A percentile compares a stretch with the other conserved stretches of the same genome.
phyloP scores from a whole-genome alignment of 768 basidiomycete species.

The Podaxis sp. region DNA sequence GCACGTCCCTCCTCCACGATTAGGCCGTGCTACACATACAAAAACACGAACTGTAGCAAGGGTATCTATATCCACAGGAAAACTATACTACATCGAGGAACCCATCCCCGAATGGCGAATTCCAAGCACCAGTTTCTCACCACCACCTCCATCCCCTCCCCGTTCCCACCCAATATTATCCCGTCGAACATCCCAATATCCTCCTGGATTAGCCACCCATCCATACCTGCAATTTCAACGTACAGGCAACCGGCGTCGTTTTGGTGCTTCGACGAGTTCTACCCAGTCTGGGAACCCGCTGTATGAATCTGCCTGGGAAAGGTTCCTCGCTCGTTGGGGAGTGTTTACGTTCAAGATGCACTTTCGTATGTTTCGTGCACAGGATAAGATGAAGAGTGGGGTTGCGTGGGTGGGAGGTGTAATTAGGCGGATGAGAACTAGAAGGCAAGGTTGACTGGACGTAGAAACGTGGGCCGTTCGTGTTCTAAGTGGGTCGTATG shows the following conservation, averaged over 20 bases:
- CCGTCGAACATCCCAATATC: background rate
- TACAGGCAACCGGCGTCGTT: background rate
- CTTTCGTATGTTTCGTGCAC: constrained; percentile 14
- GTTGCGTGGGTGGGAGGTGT: constrained; percentile 12
- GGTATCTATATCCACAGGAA: constrained; percentile 6
- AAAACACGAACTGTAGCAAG: constrained; percentile 7
- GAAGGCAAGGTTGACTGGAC: background rate
- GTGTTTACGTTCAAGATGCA: constrained; percentile 9
- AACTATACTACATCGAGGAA: constrained; percentile 12
- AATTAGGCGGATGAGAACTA: background rate
- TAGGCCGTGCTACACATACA: background rate
- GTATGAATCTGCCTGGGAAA: constrained; percentile 4
- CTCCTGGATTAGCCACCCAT: background rate
- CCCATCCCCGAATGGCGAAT: background rate
- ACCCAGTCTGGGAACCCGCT: background rate
- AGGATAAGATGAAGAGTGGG: constrained; percentile 13
- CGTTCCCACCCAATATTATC: background rate
- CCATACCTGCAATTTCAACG: background rate
- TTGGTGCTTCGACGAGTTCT: background rate
- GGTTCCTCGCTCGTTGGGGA: constrained; percentile 9
- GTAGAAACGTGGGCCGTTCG: background rate
- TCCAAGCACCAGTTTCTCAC: constrained; percentile 6
- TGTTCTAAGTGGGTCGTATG: background rate
- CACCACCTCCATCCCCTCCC: constrained; percentile 1
- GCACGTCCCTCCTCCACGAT: background rate